phyloP scores from a whole-genome alignment of 163 green algal species.

The Chlorella variabilis region DNA sequence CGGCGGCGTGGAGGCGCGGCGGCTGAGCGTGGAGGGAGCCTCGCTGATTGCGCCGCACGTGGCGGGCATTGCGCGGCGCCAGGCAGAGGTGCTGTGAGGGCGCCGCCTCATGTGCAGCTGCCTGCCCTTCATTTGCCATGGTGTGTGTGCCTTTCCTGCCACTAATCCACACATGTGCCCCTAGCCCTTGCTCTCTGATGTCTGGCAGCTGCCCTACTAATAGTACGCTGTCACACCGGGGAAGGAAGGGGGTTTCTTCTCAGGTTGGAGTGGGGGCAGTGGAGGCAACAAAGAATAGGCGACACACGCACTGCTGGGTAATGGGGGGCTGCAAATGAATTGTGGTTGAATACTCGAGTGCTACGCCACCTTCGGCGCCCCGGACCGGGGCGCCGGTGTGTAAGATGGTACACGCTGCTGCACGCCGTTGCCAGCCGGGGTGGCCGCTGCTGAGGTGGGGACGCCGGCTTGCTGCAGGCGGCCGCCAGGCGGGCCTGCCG shows the following conservation, averaged over 20 bases:
- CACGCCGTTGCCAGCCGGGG: background rate
- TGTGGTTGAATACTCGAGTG: too few relatives aligned
- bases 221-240: background rate
- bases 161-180: too few relatives aligned
- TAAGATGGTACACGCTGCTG: background rate
- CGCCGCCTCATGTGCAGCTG: too few relatives aligned
- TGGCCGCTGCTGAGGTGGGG: too few relatives aligned
- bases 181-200: too few relatives aligned
- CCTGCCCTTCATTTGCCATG: too few relatives aligned
- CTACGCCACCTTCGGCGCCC: too few relatives aligned
- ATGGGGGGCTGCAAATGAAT: conserved; percentile 2
- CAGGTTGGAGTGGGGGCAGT: background rate
- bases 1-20: conserved; percentile 28
- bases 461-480: too few relatives aligned
- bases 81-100: too few relatives aligned
- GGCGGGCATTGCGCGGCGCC: conserved; percentile 49
- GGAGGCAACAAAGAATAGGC: background rate
- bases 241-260: background rate
- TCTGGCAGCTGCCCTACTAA: too few relatives aligned
- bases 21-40: conserved; percentile 52
- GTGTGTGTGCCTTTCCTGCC: too few relatives aligned
- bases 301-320: background rate
- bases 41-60: conserved; percentile 60
- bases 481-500: too few relatives aligned
- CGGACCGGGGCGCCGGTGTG: background rate